Base-by-base conservation (phyloP, 345 rosid genomes). In the Lumnitzera racemosa region DNA sequence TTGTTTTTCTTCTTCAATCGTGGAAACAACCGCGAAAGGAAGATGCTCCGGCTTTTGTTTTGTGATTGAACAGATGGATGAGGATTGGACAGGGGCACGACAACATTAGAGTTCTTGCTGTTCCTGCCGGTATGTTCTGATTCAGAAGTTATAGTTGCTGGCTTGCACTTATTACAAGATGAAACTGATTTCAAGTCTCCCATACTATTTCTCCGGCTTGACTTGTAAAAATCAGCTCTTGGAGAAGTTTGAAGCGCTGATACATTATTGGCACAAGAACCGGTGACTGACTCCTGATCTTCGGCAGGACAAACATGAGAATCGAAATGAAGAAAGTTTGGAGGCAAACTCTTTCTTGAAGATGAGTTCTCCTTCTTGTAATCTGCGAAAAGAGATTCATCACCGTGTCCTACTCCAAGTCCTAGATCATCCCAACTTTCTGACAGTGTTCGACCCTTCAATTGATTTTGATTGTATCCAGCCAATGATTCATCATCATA, bases 11-110 rank as follows among this genome's bases (percentile, higher is more conserved):
- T 90, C 86, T 80, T 90, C 16, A 84, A 63, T 88, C 78, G 72
- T 0, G 97, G 95, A 55, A 94, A 84, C 67, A 88, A 63, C 90
- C 97, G 71, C n/a, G 95, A 88, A 53, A 92, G 65, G 48, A 52
- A 77, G 72, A 84, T 69, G 67, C 95, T 87, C 20, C 80, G 69
- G 59, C 61, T 81, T 59, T 77, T 86, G 5, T 84, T 79, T 36
- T 85, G 92, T 1, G 95, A 67, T 53, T 78, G 90, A 58, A 67
- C 69, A 2, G 81, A 66, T 0, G 89, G 81, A 31, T 81, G 96
- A 4, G 91, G 78, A 72, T 89, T 88, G 9, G 85, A 81, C 67
- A 86, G 62, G 15, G 96, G 96, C 57, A 85, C 91, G 51, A 87
- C 86, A 8, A 70, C 78, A 66, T 87, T 92, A 7, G 96, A 85